Evolutionary conservation across 495 filamentous ascomycete genomes (phyloP), one percentile per base, ranked within the genome.

Genomic region (Neurospora sp.): DNA sequence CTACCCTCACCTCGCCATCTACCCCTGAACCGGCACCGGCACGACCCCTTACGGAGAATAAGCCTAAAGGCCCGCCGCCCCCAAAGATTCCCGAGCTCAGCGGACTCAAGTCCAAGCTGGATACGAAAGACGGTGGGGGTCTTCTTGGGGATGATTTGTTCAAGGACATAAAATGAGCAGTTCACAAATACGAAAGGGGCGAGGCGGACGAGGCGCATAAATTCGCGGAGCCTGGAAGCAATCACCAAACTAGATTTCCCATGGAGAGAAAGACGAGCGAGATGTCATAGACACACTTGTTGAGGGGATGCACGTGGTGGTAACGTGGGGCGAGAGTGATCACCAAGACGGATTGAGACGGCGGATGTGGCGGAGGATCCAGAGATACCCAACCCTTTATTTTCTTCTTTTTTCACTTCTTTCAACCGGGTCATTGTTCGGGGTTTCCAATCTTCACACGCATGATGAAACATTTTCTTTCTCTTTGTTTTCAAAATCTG

Each of bases 81-180:
- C 89, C 89, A 20, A 89, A 85, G 82, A 84, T 90, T 48, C 89
- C 89, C 69, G 88, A 90, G 72, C 82, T 90, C 73, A 84, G 80
- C 74, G 83, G 83, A 40, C 80, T 89, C 70, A 85, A 88, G 77
- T 80, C 85, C 31, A 84, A 85, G 76, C 76, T 85, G 59, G 77
- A 80, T 16, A 74, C 78, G 62, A 77, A 80, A 70, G 79, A 83
- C 54, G 82, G 82, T 38, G 77, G 72, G 10, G 77, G 77, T 27
- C 54, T 66, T 16, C 79, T 90, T 73, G 88, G 88, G 40, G 83
- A 80, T 70, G 88, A 90, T 44, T 78, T 90, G 74, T 90, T 90
- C 79, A 89, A 89, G 78, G 78, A 87, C 71, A 89, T 90, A 79
- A 82, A 83, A 71, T 83, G 70, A 78, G 42, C n/a, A 1, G 27